Percentiles rank a stretch among this genome's conserved stretches.
These are phyloP conservation scores for Ceratocystis papillata DNA, from an alignment of 2,329 filamentous ascomycete genomes.

Conservation along the genomic window DNA sequence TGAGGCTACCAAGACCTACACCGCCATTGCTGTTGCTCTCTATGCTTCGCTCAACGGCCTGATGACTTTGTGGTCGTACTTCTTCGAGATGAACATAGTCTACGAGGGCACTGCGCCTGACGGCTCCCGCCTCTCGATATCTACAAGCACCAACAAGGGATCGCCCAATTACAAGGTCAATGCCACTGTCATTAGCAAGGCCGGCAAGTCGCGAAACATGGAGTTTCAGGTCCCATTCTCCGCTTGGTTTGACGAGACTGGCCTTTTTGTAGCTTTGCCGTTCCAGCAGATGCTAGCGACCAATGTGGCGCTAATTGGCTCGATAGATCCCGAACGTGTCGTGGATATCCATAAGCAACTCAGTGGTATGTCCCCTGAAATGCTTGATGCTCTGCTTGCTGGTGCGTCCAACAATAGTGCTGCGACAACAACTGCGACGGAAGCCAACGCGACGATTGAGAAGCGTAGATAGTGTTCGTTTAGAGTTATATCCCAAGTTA, in stretches of 20 bases:
- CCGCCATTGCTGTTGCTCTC: constrained; percentile 62
- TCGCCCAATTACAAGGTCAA: constrained; percentile 69
- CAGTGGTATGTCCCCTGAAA: constrained; percentile 36
- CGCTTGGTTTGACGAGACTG: constrained; percentile 63
- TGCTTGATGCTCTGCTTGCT: constrained; percentile 41
- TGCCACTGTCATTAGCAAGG: constrained; percentile 43
- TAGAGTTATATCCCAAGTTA: background rate
- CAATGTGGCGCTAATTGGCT: constrained; percentile 54
- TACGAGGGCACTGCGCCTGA: constrained; percentile 61
- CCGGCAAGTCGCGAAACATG: constrained; percentile 35
- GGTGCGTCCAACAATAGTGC: constrained; percentile 27
- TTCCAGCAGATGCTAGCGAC: constrained; percentile 69
- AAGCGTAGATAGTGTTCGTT: constrained; percentile 4
- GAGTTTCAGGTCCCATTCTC: constrained; percentile 56
- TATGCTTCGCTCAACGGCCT: constrained; percentile 71
- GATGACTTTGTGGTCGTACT: constrained; percentile 75
- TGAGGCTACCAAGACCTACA: constrained; percentile 72
- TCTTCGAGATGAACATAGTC: constrained; percentile 68
- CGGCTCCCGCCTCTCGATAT: constrained; percentile 60
- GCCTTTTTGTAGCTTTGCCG: constrained; percentile 60
- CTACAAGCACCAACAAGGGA: constrained; percentile 65
- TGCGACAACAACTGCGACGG: constrained; percentile 27
- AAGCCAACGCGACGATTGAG: constrained; percentile 18
- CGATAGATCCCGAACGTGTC: constrained; percentile 52
- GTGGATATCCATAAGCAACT: constrained; percentile 32